phyloP scores from a whole-genome alignment of 2,329 filamentous ascomycete species.

The Claviceps digitariae region DNA sequence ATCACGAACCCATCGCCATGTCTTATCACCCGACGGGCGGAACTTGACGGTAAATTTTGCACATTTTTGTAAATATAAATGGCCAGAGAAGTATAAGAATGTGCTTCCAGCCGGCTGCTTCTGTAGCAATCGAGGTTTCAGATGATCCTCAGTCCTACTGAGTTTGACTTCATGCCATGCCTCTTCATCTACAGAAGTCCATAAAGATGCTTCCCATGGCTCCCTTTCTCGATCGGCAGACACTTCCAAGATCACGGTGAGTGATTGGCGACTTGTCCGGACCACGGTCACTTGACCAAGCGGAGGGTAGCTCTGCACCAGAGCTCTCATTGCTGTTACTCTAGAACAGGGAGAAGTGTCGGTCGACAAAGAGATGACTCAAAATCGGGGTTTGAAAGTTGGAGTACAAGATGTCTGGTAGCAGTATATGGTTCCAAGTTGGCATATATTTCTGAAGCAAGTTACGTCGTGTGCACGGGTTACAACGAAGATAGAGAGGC shows the following conservation, averaged over 20 bases:
- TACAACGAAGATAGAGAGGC: neutral
- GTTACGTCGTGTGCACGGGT: neutral
- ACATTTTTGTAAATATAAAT: slow-evolving; percentile 32
- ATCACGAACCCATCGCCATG: slow-evolving; percentile 61
- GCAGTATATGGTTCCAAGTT: neutral
- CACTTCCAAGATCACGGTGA: slow-evolving; percentile 60
- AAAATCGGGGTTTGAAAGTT: neutral
- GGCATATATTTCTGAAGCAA: neutral
- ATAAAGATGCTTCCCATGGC: slow-evolving; percentile 60
- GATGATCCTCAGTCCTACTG: slow-evolving; percentile 10
- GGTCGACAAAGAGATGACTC: no score
- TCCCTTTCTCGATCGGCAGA: slow-evolving; percentile 38
- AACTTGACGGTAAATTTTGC: slow-evolving; percentile 62
- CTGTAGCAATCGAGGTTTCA: slow-evolving; percentile 38
- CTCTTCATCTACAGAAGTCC: slow-evolving; percentile 48
- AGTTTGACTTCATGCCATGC: slow-evolving; percentile 41
- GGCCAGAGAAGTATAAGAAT: slow-evolving; percentile 40
- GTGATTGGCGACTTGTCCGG: slow-evolving; percentile 31
- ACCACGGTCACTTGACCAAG: slow-evolving; percentile 61
- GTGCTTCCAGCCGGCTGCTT: slow-evolving; percentile 10
- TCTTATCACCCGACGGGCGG: slow-evolving; percentile 32
- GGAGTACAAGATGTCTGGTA: neutral
- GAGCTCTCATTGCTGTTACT: slow-evolving; percentile 21
- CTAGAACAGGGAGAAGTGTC: neutral
- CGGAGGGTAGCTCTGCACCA: slow-evolving; percentile 48